Conservation (phyloP, 1,284 basidiomycete species). For the Malassezia slooffiae region DNA sequence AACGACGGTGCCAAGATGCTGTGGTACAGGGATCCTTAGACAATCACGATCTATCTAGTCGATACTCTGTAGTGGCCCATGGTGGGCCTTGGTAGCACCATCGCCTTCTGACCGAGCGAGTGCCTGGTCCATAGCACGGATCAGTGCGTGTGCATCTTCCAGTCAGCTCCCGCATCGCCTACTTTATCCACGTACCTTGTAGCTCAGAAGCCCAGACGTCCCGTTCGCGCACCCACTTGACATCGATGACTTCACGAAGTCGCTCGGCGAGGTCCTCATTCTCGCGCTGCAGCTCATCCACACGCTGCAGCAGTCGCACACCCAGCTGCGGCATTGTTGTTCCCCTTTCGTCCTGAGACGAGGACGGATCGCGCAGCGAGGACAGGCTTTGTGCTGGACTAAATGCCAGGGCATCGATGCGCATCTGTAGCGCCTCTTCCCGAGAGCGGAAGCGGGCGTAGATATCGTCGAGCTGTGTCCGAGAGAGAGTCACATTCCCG, state of each 20-base stretch:
- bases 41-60: too few relatives aligned
- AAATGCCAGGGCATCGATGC: conserved; percentile 9
- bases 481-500: too few relatives aligned
- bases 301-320: conserved; percentile 6
- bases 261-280: conserved; percentile 8
- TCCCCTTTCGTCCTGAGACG: too few relatives aligned
- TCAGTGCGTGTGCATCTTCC: conserved; percentile 12
- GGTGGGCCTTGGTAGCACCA: too few relatives aligned
- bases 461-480: not conserved
- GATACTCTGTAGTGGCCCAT: too few relatives aligned
- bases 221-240: not conserved
- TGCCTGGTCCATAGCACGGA: conserved; percentile 4
- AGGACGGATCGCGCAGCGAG: not conserved
- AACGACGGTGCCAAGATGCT: too few relatives aligned
- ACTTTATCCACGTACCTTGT: conserved; percentile 4
- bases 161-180: too few relatives aligned
- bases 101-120: too few relatives aligned
- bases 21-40: too few relatives aligned
- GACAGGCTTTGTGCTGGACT: conserved; percentile 1
- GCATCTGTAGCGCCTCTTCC: conserved; percentile 6
- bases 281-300: conserved; percentile 10
- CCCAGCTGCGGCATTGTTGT: conserved; percentile 5
- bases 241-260: not conserved
- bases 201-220: not conserved
- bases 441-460: conserved; percentile 7